Conservation (phyloP, 148 eudicot species). For the Dysphania ambrosioides region DNA sequence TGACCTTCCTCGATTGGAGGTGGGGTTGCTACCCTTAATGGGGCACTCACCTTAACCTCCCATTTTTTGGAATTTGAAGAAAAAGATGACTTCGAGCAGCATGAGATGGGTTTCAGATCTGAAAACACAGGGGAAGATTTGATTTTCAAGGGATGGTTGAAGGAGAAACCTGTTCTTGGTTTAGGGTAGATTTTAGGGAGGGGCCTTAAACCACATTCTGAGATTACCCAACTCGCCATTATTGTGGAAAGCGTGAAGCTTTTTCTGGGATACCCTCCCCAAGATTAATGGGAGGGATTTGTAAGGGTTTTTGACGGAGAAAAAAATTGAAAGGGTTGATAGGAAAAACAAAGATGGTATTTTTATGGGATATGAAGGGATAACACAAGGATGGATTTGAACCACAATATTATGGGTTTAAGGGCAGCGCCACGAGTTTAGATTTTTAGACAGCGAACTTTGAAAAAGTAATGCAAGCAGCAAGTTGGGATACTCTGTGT, state of each 20-base stretch:
- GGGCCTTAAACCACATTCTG: conserved; percentile 77
- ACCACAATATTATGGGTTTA: conserved; percentile 27
- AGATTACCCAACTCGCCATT: conserved; percentile 80
- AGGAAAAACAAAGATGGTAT: not conserved
- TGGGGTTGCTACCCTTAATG: conserved; percentile 34
- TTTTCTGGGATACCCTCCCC: not conserved
- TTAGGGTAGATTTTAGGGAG: conserved; percentile 44
- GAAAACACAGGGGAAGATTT: conserved; percentile 25
- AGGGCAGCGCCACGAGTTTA: not conserved
- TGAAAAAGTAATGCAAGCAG: not conserved
- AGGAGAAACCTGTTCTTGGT: conserved; percentile 40
- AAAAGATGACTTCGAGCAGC: not conserved
- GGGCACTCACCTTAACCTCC: conserved; percentile 63
- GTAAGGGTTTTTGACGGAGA: conserved; percentile 7
- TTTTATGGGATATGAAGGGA: conserved; percentile 12
- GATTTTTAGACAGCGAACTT: not conserved
- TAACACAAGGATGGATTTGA: conserved; percentile 22
- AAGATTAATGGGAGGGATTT: not conserved
- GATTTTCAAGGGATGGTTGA: conserved; percentile 33
- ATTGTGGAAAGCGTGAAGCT: not conserved
- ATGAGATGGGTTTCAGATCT: conserved; percentile 17
- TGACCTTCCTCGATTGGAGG: conserved; percentile 11
- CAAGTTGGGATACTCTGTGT: not conserved
- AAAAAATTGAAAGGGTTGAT: conserved; percentile 12
- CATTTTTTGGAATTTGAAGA: conserved; percentile 28